phyloP scores from a whole-genome alignment of 495 filamentous ascomycete genomes.

The Lasiosphaeria hispida region DNA sequence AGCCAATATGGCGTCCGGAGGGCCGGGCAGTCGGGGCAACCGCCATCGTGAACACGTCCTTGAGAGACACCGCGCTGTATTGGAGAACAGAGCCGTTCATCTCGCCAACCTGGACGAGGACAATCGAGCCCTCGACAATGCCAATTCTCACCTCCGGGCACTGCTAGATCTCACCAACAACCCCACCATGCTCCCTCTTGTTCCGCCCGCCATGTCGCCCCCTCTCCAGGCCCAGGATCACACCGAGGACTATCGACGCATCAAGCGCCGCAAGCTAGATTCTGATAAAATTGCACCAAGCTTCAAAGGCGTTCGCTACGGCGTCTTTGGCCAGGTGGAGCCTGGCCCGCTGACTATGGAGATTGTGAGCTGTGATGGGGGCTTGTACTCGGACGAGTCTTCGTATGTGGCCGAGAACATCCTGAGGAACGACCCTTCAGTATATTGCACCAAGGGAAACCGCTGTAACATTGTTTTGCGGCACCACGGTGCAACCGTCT shows the following conservation, averaged over 20 bases:
- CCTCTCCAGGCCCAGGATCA: slow-evolving; percentile 31
- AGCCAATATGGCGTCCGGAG: slow-evolving; percentile 21
- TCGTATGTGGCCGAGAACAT: slow-evolving; percentile 76
- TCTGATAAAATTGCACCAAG: slow-evolving; percentile 53
- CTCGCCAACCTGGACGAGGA: slow-evolving; percentile 16
- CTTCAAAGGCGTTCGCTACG: slow-evolving; percentile 67
- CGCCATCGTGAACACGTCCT: slow-evolving; percentile 36
- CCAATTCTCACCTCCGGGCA: slow-evolving; percentile 45
- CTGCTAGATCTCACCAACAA: slow-evolving; percentile 42
- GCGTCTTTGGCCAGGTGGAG: slow-evolving; percentile 78
- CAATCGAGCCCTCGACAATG: slow-evolving; percentile 38
- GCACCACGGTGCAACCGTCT: slow-evolving; percentile 74
- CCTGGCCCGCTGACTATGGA: slow-evolving; percentile 79
- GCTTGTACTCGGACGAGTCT: slow-evolving; percentile 61
- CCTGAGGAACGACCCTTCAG: slow-evolving; percentile 72
- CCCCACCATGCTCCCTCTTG: slow-evolving; percentile 19
- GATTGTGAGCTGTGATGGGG: slow-evolving; percentile 85
- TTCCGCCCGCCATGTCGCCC: slow-evolving; percentile 35
- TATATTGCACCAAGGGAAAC: slow-evolving; percentile 84
- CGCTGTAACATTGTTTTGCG: slow-evolving; percentile 80
- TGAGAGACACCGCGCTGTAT: slow-evolving; percentile 27
- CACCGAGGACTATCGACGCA: slow-evolving; percentile 47
- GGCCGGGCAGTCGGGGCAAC: slow-evolving; percentile 20
- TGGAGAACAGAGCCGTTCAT: slow-evolving; percentile 5
- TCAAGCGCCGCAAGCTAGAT: slow-evolving; percentile 76